Evolutionary conservation across 1,139 yeast genomes (phyloP), one percentile per base, ranked within the genome.

Genomic region (Geotrichum siamense): DNA sequence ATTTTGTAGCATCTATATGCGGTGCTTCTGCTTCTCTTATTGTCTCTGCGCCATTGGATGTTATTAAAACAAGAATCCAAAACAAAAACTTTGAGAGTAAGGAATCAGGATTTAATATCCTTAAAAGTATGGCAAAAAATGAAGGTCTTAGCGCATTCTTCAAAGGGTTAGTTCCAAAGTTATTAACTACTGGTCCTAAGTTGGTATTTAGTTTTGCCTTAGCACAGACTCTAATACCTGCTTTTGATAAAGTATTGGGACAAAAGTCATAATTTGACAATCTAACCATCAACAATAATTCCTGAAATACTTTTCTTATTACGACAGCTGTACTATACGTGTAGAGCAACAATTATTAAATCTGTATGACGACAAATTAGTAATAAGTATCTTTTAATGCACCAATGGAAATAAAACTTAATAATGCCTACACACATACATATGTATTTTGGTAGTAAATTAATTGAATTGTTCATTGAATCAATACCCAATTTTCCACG

Each of bases 1-100:
- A 91, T 71, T 87, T 91, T 61, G 75, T 91, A 50, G 85, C 97
- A 23, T 91, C 97, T 12, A 87, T 89, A 56, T 81, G 82, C 58
- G 99, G 99, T 65, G 99, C 99, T 25, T 84, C 94, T 48, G 94
- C 98, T 28, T 89, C 97, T 19, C 76, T 91, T 66, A 84, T 91
- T 62, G 97, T 91, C 29, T 82, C 94, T 56, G 99, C 98, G 43
- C 99, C 99, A 44, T 75, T 91, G 60, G 99, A 91, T 63, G 99
- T 91, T 51, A 89, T 91, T 68, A 91, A 91, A 75, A 91, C 99
- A 51, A 82, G 99, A 73, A 91, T 91, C 60, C 99, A 91, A 71
- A 91, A 91, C 74, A 81, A 78, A 67, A 86, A 83, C 72, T 91
- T 93, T 60, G 97, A 91, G 58, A 84, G 86, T 68, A 94, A 95